Evolutionary conservation across 1,284 basidiomycete genomes (phyloP), one percentile per base, ranked within the genome.

Genomic region (Rhodofomes roseus): DNA sequence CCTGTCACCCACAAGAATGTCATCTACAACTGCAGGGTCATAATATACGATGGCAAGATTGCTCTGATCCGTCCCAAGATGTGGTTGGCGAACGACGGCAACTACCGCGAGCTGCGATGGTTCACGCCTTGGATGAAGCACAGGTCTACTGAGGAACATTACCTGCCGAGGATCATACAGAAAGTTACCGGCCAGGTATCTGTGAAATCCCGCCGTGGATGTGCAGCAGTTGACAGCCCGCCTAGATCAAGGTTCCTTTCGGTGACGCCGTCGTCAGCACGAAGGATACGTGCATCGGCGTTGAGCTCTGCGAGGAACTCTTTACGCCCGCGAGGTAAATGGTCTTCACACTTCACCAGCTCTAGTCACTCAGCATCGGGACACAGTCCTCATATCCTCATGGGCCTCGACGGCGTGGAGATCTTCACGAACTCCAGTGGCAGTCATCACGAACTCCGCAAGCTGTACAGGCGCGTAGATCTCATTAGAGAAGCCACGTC

Each of bases 71-170:
- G 97, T 12, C 97, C 96, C 0, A 99, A 99, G 77, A 96, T 99
- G 95, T 99, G 96, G 96, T 81, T 99, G 61, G 96, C 96, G 2
- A 99, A 99, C 70, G 95, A 98, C 68, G 96, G 96, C 11, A 98
- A 99, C 73, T 99, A 99, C 73, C 89, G 96, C 50, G 96, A 99
- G 75, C 81, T 98, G 67, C 81, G 97, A 37, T 96, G 94, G 76
- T 99, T 99, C 68, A 95, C 96, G 1, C 95, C 96, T 0, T 99
- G 97, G 96, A 79, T 81, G 71, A 95, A 95, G 71, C 89, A 92
- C 67, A 83, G 88, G 27, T 83, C 94, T 71, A 89, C 86, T 68
- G 96, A 99, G 73, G 90, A 93, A 55, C 93, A 96, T 69, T 92
- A 88, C 62, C 80, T 99, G 1, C 96, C 96, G 0, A 79, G 90